phyloP scores from a whole-genome alignment of 23 red algal genomes.

The Gracilaria gracilis region DNA sequence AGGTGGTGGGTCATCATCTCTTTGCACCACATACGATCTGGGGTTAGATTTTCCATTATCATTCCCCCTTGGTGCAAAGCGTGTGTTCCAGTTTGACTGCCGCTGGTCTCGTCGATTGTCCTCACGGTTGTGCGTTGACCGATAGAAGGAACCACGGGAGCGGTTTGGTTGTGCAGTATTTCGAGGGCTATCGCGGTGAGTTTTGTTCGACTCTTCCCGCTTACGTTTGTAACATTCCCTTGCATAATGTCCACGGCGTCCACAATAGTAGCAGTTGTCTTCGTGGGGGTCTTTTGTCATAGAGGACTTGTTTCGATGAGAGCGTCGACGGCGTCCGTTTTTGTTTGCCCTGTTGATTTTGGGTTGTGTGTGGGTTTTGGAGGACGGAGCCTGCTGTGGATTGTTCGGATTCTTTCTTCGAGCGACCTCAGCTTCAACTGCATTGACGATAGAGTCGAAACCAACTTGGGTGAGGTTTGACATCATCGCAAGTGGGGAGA shows the following conservation, averaged over 20 bases:
- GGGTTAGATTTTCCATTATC: too few species aligned
- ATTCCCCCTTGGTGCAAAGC: too few species aligned
- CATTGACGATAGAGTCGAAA: not conserved
- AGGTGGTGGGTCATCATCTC: too few species aligned
- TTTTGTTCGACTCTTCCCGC: not conserved
- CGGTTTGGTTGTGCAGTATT: too few species aligned
- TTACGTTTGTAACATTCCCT: not conserved
- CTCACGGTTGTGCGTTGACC: too few species aligned
- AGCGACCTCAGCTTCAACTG: too few species aligned
- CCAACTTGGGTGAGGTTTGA: not conserved
- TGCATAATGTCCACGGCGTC: conserved; percentile 3
- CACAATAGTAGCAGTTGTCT: not conserved
- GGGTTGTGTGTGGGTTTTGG: too few species aligned
- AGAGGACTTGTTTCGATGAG: not conserved
- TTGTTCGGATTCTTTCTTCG: conserved; percentile 22
- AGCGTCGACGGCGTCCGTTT: not conserved
- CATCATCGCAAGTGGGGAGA: too few species aligned
- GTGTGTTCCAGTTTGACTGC: not conserved
- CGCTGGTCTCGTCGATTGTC: not conserved
- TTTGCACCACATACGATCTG: too few species aligned
- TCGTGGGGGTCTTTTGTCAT: not conserved
- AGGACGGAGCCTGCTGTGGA: not conserved
- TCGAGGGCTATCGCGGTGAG: not conserved
- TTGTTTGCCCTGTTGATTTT: not conserved
- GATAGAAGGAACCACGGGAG: not conserved